These are phyloP conservation scores for Guillardia theta DNA, from an alignment of 78 protist genomes.

Conservation along the genomic window DNA sequence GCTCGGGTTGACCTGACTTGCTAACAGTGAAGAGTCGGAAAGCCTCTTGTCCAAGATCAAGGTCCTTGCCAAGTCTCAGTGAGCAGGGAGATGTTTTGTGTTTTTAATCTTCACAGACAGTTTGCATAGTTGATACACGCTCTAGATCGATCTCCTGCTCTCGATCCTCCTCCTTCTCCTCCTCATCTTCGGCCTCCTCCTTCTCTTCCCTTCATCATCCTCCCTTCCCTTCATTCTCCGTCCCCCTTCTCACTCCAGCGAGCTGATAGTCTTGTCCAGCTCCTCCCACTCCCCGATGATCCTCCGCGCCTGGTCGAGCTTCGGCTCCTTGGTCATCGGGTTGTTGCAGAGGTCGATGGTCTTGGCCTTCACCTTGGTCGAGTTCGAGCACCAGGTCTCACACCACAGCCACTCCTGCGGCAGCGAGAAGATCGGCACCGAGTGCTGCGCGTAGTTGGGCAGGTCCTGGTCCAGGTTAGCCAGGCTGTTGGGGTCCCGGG, in stretches of 20 bases:
- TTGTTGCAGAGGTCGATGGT: constrained; percentile 98
- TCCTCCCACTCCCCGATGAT: constrained; percentile 64
- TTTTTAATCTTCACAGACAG: no score
- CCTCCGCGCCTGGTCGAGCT: constrained; percentile 52
- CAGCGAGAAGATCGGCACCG: constrained; percentile 85
- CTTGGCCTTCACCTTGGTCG: constrained; percentile 82
- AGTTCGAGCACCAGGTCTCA: constrained; percentile 95
- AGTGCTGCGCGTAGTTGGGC: constrained; percentile 93
- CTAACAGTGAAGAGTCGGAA: no score
- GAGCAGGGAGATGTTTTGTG: no score
- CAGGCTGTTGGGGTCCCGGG: constrained; percentile 70
- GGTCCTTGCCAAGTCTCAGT: no score
- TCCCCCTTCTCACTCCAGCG: no score
- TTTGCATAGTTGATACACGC: no score
- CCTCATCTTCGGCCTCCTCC: neutral
- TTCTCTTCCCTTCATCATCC: neutral
- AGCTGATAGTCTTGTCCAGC: neutral
- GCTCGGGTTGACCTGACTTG: no score
- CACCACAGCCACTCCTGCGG: constrained; percentile 80
- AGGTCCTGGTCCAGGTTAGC: constrained; percentile 88
- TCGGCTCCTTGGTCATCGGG: constrained; percentile 90
- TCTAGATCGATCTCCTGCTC: neutral
- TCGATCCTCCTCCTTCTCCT: neutral
- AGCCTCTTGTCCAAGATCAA: no score
- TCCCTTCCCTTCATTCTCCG: neutral